Evolutionary conservation across 768 basidiomycete species (phyloP).

Genomic region (Mrakia frigida): DNA sequence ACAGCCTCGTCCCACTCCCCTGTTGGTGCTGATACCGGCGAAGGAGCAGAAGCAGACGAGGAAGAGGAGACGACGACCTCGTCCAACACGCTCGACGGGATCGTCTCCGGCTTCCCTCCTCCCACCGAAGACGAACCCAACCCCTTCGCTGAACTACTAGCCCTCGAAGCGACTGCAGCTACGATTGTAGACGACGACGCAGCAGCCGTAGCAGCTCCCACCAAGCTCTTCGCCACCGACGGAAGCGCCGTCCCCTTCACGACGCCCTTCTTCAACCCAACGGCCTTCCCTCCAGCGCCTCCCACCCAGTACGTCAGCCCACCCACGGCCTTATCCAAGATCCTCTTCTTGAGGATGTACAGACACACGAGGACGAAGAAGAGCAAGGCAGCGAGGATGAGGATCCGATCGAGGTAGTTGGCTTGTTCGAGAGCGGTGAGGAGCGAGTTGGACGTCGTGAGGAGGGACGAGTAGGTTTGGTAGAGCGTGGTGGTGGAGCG

Average conservation of each 20-base stretch:
- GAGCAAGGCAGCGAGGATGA: slow-evolving; percentile 70
- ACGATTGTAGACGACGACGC: not conserved
- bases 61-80: not conserved
- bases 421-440: slow-evolving; percentile 82
- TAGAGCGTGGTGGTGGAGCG: slow-evolving; percentile 69
- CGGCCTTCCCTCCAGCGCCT: slow-evolving; percentile 21
- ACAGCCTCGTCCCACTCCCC: not conserved
- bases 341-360: slow-evolving; percentile 80
- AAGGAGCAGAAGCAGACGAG: too few relatives aligned
- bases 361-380: slow-evolving; percentile 81
- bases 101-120: not conserved
- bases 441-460: slow-evolving; percentile 74
- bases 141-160: not conserved
- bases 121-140: not conserved
- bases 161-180: not conserved
- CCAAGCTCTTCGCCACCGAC: not conserved
- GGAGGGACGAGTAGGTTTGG: slow-evolving; percentile 63
- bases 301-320: slow-evolving; percentile 76
- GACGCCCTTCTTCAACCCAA: slow-evolving; percentile 8
- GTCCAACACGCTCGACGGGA: not conserved
- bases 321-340: slow-evolving; percentile 70
- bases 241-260: not conserved
- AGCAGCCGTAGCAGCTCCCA: not conserved
- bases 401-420: slow-evolving; percentile 84
- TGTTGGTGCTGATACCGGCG: not conserved